Percentiles rank a stretch among this genome's conserved stretches.
Conservation (phyloP, 1,139 yeast species). For the Taphrina flavorubra region DNA sequence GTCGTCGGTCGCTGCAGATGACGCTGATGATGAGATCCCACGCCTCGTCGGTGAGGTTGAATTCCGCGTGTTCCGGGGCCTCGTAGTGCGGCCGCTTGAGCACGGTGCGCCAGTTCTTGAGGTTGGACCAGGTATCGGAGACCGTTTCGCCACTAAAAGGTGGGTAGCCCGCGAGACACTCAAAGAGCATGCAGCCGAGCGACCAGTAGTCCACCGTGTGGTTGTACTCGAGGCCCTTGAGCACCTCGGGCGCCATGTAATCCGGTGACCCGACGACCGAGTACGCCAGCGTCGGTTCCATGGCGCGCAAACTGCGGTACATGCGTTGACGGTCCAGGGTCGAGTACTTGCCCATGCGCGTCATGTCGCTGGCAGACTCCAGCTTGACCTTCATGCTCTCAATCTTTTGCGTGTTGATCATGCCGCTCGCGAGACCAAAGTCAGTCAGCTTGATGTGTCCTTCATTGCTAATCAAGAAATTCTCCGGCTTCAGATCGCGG, state of each 20-base stretch:
- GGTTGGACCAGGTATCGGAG: constrained; percentile 91
- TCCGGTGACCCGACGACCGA: constrained; percentile 98
- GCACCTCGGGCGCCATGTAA: constrained; percentile 97
- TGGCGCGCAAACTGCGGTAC: constrained; percentile 67
- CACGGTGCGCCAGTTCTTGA: constrained; percentile 90
- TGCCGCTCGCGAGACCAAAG: constrained; percentile 96
- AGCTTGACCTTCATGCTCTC: constrained; percentile 80
- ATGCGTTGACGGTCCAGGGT: constrained; percentile 50
- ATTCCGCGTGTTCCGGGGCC: constrained; percentile 43
- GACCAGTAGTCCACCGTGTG: constrained; percentile 99
- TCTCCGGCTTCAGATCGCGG: constrained; percentile 96
- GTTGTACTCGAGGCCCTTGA: constrained; percentile 91
- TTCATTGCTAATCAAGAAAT: constrained; percentile 87
- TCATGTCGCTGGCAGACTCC: constrained; percentile 69
- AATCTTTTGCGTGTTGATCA: constrained; percentile 88
- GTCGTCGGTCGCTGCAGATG: constrained; percentile 76
- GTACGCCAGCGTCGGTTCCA: constrained; percentile 79
- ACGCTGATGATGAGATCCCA: constrained; percentile 83
- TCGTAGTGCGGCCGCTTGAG: constrained; percentile 78
- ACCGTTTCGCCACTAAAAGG: constrained; percentile 94
- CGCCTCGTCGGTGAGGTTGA: constrained; percentile 68
- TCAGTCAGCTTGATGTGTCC: constrained; percentile 98
- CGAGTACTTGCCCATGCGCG: constrained; percentile 59
- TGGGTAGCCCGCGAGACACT: constrained; percentile 91
- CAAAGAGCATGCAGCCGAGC: constrained; percentile 91